These are phyloP conservation scores for Miscanthus lutarioriparius DNA, from an alignment of 176 grass and related monocot species.

Conservation along the genomic window DNA sequence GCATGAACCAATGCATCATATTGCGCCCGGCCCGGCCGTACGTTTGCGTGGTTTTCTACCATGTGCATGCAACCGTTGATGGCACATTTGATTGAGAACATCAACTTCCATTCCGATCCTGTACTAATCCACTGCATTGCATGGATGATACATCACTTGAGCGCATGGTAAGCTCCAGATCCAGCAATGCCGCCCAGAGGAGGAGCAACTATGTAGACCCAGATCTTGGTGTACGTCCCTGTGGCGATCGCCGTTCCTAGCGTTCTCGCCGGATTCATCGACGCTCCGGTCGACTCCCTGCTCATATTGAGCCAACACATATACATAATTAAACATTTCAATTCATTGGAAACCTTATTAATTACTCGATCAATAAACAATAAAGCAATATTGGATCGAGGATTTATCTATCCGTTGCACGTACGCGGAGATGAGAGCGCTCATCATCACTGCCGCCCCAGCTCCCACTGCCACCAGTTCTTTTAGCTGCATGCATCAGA, in stretches of 20 bases:
- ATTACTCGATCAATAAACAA: not conserved
- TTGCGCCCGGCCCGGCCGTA: too few species aligned
- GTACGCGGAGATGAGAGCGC: conserved; percentile 38
- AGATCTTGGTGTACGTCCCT: conserved; percentile 49
- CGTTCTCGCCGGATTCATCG: conserved; percentile 67
- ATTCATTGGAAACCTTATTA: not conserved
- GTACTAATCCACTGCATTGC: not conserved
- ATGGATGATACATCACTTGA: conserved; percentile 33
- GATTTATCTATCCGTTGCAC: not conserved
- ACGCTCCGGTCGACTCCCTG: conserved; percentile 50
- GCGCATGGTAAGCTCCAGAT: conserved; percentile 36
- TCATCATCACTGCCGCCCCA: conserved; percentile 40
- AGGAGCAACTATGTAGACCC: conserved; percentile 59
- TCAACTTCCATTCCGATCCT: not conserved
- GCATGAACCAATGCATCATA: too few species aligned
- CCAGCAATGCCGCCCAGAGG: conserved; percentile 45
- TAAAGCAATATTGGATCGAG: not conserved
- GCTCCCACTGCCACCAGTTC: conserved; percentile 39
- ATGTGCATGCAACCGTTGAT: too few species aligned
- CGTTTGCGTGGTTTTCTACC: too few species aligned
- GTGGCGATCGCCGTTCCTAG: conserved; percentile 52
- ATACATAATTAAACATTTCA: not conserved
- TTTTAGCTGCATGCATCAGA: conserved; percentile 29
- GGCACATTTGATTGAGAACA: not conserved
- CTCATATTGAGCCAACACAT: not conserved